These are phyloP conservation scores for Candida dendrica DNA, from an alignment of 805 yeast genomes.

Conservation along the genomic window DNA sequence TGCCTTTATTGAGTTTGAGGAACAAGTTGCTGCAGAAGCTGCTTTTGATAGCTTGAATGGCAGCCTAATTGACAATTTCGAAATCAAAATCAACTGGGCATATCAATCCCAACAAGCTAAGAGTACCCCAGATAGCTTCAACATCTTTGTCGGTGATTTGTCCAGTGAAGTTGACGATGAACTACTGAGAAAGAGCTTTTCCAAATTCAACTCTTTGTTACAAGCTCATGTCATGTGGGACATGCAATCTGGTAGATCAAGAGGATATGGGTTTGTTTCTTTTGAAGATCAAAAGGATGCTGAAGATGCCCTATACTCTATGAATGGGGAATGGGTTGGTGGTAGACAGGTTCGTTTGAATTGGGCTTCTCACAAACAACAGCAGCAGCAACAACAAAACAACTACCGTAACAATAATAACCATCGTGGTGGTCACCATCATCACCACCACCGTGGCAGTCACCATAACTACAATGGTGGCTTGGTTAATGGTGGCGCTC, in stretches of 20 bases:
- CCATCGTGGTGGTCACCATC: slow-evolving; percentile 5
- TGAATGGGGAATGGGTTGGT: slow-evolving; percentile 67
- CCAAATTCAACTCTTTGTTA: slow-evolving; percentile 48
- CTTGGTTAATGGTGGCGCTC: no score
- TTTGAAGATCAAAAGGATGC: slow-evolving; percentile 65
- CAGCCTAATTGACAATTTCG: slow-evolving; percentile 42
- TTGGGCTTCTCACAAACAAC: slow-evolving; percentile 78
- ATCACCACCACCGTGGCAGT: slow-evolving; percentile 6
- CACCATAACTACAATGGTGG: not conserved
- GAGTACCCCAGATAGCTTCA: slow-evolving; percentile 46
- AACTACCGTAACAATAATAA: slow-evolving; percentile 6
- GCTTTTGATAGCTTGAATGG: slow-evolving; percentile 62
- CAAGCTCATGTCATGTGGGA: slow-evolving; percentile 98
- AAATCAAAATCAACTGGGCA: slow-evolving; percentile 73
- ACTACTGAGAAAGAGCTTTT: slow-evolving; percentile 48
- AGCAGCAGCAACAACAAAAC: slow-evolving; percentile 20
- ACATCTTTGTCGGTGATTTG: slow-evolving; percentile 82
- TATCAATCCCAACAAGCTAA: slow-evolving; percentile 70
- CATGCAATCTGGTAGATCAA: slow-evolving; percentile 85
- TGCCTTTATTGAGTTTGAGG: slow-evolving; percentile 74
- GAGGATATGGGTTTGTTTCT: slow-evolving; percentile 89
- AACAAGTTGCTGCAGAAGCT: slow-evolving; percentile 47
- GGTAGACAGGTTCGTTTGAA: slow-evolving; percentile 78
- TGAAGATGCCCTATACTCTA: slow-evolving; percentile 58
- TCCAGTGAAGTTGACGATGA: slow-evolving; percentile 81